Percentiles rank a stretch among this genome's conserved stretches.
Evolutionary conservation across 2,329 filamentous ascomycete species (phyloP).

Genomic region (Colletotrichum nymphaeae): DNA sequence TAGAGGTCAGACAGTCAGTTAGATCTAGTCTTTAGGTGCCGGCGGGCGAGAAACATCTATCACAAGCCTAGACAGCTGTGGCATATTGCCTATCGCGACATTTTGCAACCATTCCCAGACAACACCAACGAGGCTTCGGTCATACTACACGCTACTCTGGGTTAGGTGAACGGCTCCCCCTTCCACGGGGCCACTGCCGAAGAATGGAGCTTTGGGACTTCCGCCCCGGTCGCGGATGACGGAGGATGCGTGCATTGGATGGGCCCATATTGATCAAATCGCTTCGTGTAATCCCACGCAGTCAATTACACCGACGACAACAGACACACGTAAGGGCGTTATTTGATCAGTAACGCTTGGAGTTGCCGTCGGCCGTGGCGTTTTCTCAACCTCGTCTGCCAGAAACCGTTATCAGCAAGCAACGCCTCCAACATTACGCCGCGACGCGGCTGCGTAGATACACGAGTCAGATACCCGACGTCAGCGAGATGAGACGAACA

Average conservation of each 20-base stretch:
- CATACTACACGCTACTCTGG: background rate
- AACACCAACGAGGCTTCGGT: too few species aligned
- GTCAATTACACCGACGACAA: background rate
- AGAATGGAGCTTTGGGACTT: background rate
- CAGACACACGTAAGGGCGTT: background rate
- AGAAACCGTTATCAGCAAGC: constrained; percentile 17
- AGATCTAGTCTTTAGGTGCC: background rate
- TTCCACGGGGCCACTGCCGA: background rate
- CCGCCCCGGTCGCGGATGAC: background rate
- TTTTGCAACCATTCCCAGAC: background rate
- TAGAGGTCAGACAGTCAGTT: background rate
- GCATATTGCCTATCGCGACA: background rate
- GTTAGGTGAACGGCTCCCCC: constrained; percentile 3
- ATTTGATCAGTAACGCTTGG: constrained; percentile 2
- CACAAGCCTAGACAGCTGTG: background rate
- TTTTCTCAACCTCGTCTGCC: background rate
- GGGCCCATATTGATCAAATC: constrained; percentile 19
- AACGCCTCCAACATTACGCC: background rate
- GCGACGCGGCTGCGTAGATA: background rate
- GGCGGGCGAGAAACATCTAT: background rate
- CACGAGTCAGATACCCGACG: constrained; percentile 27
- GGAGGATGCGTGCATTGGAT: constrained; percentile 10
- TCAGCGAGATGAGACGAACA: constrained; percentile 24
- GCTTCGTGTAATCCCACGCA: constrained; percentile 18
- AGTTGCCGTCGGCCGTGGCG: constrained; percentile 10